These are phyloP conservation scores for Petrea volubilis DNA, from an alignment of 257 asterid species.

Conservation along the genomic window DNA sequence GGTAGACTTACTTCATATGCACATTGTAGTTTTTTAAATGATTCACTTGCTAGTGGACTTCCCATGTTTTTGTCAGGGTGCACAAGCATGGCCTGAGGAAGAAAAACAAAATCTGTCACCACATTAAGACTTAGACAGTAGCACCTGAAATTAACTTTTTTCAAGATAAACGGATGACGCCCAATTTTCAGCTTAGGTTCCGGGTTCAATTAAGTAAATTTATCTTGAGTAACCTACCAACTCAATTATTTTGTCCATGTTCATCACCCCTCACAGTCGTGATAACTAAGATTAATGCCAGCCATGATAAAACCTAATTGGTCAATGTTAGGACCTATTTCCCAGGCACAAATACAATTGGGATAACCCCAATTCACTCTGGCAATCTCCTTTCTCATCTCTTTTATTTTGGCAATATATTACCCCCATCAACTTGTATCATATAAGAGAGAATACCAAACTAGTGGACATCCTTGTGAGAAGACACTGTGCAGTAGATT, in stretches of 20 bases:
- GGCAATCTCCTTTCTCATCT: not conserved
- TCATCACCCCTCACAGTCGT: not conserved
- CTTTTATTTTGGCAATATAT: not conserved
- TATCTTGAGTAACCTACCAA: not conserved
- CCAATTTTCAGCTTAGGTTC: not conserved
- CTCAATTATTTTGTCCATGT: not conserved
- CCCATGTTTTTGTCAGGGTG: constrained; percentile 99
- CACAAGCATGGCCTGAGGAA: constrained; percentile 91
- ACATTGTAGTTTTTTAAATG: constrained; percentile 95
- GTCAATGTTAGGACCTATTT: too few species aligned
- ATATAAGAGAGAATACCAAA: not conserved
- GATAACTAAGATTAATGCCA: not conserved
- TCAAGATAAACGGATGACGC: not conserved
- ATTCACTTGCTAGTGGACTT: constrained; percentile 86
- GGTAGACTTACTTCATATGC: constrained; percentile 79
- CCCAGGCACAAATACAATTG: too few species aligned
- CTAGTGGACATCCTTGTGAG: not conserved
- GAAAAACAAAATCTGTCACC: not conserved
- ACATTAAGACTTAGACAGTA: not conserved
- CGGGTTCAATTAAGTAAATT: too few species aligned
- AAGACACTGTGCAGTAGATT: not conserved
- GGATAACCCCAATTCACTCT: too few species aligned
- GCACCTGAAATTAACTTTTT: not conserved
- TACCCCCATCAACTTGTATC: not conserved
- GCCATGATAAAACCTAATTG: not conserved